A percentile compares a stretch with the other conserved stretches of the same genome.
Evolutionary conservation across 192 early-diverging fungal genomes (phyloP).

Genomic region (Phycomyces nitens): DNA sequence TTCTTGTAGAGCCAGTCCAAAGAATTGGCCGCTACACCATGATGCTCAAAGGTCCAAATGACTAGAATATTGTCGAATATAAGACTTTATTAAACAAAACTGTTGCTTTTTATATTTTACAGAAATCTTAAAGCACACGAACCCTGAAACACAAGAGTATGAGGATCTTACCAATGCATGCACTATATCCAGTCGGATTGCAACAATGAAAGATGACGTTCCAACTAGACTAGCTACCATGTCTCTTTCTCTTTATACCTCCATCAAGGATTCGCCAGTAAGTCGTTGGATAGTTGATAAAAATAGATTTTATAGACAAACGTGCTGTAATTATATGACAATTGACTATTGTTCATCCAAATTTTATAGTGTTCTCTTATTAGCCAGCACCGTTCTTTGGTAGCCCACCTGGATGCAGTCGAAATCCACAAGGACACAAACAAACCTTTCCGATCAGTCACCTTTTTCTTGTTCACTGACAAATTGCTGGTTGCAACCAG

Average conservation of each 20-base stretch:
- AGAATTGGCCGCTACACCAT: conserved; percentile 36
- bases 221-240: conserved; percentile 33
- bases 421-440: conserved; percentile 30
- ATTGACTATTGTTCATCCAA: too few relatives aligned
- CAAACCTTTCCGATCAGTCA: conserved; percentile 26
- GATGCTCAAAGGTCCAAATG: conserved; percentile 34
- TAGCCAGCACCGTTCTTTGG: conserved; percentile 28
- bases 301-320: too few relatives aligned
- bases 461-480: conserved; percentile 37
- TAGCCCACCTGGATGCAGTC: conserved; percentile 27
- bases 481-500: conserved; percentile 34
- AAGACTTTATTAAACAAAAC: not conserved
- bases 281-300: too few relatives aligned
- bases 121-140: conserved; percentile 33
- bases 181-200: conserved; percentile 24
- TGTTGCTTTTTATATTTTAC: not conserved
- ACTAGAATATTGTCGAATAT: too few relatives aligned
- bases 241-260: conserved; percentile 29
- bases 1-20: conserved; percentile 38
- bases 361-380: conserved; percentile 29
- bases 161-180: conserved; percentile 18
- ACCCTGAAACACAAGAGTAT: conserved; percentile 24
- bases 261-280: conserved; percentile 35
- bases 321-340: too few relatives aligned
- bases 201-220: conserved; percentile 37